Evolutionary conservation across 2,329 filamentous ascomycete genomes (phyloP), one percentile per base, ranked within the genome.

Genomic region (Fusarium hostae): DNA sequence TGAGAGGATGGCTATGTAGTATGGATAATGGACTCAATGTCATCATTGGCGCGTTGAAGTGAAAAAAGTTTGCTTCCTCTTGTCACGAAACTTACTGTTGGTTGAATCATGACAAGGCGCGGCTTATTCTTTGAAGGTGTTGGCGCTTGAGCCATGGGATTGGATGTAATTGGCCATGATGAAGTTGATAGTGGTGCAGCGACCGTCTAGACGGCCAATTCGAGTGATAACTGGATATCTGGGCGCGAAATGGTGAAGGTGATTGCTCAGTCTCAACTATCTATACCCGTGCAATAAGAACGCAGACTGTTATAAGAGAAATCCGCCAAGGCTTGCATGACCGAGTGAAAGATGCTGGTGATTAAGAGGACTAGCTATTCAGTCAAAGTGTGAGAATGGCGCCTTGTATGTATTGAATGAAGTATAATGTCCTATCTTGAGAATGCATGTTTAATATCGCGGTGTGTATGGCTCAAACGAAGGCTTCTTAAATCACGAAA

Each of bases 121-220:
- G 56, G 50, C 32, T 47, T 51, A 43, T 22, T 34, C 15, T 54
- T 54, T 59, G 41, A 41, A 57, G 60, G 59, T 69, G 24, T 26
- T 63, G 54, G 65, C 69, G 70, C 70, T 59, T 70, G 69, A 69
- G 69, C 56, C 65, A 48, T 26, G 44, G 20, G 22, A 43, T 48
- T 28, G n/a, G 41, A 63, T 62, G 37, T 50, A 26, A 70, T 70
- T 70, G 66, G 66, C 15, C 37, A 56, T 34, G 35, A 34, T 40
- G 39, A 58, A 37, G 57, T 54, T 56, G 44, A 51, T 43, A 56
- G 70, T 59, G 52, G 57, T 54, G 57, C 48, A 48, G 51, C 16
- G 58, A 66, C 41, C 66, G n/a, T 20, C 24, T 34, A 41, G 39
- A 51, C 35, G 57, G 41, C 30, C 40, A 37, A 45, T 68, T 63